Evolutionary conservation across 2,329 filamentous ascomycete species (phyloP), one percentile per base, ranked within the genome.

Genomic region (Emericellopsis atlantica): DNA sequence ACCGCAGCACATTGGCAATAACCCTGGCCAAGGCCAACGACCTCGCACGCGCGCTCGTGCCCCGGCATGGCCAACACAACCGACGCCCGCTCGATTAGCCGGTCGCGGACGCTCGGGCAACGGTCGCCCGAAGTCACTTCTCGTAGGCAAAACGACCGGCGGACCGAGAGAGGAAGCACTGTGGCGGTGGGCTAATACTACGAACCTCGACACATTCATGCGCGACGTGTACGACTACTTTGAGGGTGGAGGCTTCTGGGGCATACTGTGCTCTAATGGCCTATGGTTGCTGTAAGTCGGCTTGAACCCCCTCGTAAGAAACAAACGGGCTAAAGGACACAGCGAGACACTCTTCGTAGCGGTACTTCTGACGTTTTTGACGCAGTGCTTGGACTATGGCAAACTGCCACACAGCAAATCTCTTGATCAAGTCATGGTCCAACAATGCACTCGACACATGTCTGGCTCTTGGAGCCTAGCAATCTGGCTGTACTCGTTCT

Each of bases 171-270:
- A 90, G 54, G 83, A 81, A 58, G 88, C 89, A 4, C 76, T 94
- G 66, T 95, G 87, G 81, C 76, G 85, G 60, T 95, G 89, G 84
- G 85, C 85, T 41, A 95, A 95, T 53, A 85, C 92, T 43, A 78
- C 84, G 32, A 92, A 94, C 54, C 67, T 95, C 40, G 89, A 95
- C 59, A 81, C 79, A 51, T 95, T 95, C 56, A 78, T 95, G 54
- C 74, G 77, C 42, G 83, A 77, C 46, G 85, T 94, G 4, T 95
- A 95, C 56, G 72, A 83, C 48, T 95, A 95, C 60, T 95, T 84
- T 53, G 68, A 82, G 40, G 83, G 82, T 2, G 82, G 86, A 47
- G 89, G 89, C 0, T 77, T 94, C 32, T 88, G 80, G 74, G 93
- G 85, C 43, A 94, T 95, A 41, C 54, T 92, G 10, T 70, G 90